Evolutionary conservation across 148 eudicot genomes (phyloP).

Genomic region (Vaccinium vitisidaea): DNA sequence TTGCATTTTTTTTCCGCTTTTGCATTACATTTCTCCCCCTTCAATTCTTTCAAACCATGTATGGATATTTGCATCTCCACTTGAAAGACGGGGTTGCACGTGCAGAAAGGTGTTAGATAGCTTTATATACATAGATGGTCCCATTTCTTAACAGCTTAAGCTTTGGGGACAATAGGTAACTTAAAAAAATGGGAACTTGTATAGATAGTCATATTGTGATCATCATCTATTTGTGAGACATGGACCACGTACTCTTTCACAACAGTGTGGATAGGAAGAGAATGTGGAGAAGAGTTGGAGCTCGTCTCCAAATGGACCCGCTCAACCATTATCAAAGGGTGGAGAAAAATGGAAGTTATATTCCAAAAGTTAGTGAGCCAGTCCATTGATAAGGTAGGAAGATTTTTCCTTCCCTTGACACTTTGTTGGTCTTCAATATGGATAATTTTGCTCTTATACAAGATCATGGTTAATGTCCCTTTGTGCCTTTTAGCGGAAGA

Average conservation of each 20-base stretch:
- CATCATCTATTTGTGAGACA: neutral
- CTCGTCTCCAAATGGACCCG: neutral
- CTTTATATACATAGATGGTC: neutral
- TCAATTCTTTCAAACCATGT: neutral
- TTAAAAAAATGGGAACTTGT: neutral
- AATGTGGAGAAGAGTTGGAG: slow-evolving; percentile 1
- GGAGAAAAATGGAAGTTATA: neutral
- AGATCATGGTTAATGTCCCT: neutral
- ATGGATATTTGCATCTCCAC: neutral
- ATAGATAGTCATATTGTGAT: neutral
- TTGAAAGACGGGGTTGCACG: neutral
- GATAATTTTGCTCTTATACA: neutral
- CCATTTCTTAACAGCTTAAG: too few relatives aligned
- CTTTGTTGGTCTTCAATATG: neutral
- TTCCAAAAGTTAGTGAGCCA: neutral
- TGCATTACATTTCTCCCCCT: neutral
- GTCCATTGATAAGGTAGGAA: neutral
- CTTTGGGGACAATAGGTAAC: neutral
- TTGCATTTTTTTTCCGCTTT: neutral
- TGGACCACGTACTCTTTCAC: neutral
- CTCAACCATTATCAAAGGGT: neutral
- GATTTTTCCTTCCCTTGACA: slow-evolving; percentile 11
- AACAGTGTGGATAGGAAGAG: neutral
- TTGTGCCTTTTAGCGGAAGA: neutral
- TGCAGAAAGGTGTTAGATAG: neutral